Percentiles rank a stretch among this genome's conserved stretches.
Conservation (phyloP, 2,329 filamentous ascomycete genomes). For the Metarhizium album region DNA sequence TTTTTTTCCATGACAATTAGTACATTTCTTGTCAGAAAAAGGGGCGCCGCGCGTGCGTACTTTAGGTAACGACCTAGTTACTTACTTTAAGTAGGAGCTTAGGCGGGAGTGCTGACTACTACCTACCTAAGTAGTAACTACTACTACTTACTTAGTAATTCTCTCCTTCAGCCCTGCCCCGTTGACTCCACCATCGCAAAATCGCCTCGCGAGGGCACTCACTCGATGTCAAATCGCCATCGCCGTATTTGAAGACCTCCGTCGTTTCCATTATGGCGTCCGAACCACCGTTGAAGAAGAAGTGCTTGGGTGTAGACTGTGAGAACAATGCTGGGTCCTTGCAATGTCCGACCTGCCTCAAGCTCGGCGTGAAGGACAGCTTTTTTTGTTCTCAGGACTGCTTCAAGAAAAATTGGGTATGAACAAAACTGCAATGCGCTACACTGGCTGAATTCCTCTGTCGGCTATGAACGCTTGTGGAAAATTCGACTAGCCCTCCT, state of each 20-base stretch:
- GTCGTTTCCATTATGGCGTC: constrained; percentile 26
- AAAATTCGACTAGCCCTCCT: not conserved
- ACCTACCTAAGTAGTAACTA: too few species aligned
- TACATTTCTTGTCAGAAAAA: too few species aligned
- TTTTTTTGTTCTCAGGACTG: constrained; percentile 98
- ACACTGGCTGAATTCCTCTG: not conserved
- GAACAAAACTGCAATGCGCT: constrained; percentile 13
- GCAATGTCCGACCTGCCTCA: constrained; percentile 92
- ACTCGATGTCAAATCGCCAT: not conserved
- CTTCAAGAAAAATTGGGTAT: constrained; percentile 98
- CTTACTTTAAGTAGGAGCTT: too few species aligned
- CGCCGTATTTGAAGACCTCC: not conserved
- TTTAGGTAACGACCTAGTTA: too few species aligned
- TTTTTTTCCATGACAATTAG: too few species aligned
- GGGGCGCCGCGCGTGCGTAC: too few species aligned
- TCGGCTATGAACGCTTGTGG: not conserved
- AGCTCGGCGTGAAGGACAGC: constrained; percentile 76
- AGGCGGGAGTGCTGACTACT: too few species aligned
- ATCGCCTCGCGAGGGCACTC: not conserved
- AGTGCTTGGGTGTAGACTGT: constrained; percentile 77
- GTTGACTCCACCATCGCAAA: too few species aligned
- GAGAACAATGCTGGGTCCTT: constrained; percentile 73
- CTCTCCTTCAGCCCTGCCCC: too few species aligned
- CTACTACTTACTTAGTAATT: too few species aligned
- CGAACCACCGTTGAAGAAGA: constrained; percentile 46